These are phyloP conservation scores for barrel medic (Medicago truncatula) DNA, from an alignment of 306 rosid genomes.

Conservation along the genomic window DNA sequence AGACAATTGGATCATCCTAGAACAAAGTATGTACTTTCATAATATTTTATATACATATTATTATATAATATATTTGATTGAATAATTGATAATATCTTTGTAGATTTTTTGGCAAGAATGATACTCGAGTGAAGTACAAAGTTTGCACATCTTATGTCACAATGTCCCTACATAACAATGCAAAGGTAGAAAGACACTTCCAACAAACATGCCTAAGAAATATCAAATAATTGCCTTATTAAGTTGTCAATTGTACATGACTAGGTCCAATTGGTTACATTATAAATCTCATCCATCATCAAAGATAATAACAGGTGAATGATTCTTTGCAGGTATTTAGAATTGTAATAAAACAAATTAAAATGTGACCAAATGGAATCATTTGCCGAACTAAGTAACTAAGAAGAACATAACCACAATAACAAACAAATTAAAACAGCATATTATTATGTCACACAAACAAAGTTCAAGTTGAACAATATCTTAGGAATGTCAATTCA, in stretches of 20 bases:
- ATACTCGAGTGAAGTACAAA: not conserved
- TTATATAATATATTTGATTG: slow-evolving; percentile 12
- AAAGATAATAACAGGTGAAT: slow-evolving; percentile 37
- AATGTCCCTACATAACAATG: slow-evolving; percentile 42
- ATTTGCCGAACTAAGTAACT: slow-evolving; percentile 25
- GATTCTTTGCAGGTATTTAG: slow-evolving; percentile 41
- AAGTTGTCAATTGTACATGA: slow-evolving; percentile 15
- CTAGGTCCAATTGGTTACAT: slow-evolving; percentile 21
- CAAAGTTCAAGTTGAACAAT: slow-evolving; percentile 44
- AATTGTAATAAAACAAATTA: slow-evolving; percentile 46
- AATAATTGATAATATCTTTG: slow-evolving; percentile 24
- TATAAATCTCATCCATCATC: slow-evolving; percentile 36
- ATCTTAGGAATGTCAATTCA: slow-evolving; percentile 3
- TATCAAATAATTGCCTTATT: slow-evolving; percentile 40
- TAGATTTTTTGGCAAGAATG: slow-evolving; percentile 27
- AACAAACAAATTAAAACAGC: slow-evolving; percentile 41
- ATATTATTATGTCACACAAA: slow-evolving; percentile 40
- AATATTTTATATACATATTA: slow-evolving; percentile 1
- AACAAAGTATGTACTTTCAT: slow-evolving; percentile 1
- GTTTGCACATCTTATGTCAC: slow-evolving; percentile 14
- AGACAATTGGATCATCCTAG: slow-evolving; percentile 28
- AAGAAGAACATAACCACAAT: slow-evolving; percentile 10
- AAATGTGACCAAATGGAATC: slow-evolving; percentile 15
- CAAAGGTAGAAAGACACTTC: slow-evolving; percentile 40
- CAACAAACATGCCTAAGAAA: slow-evolving; percentile 34